A percentile compares a stretch with the other conserved stretches of the same genome.
phyloP scores from a whole-genome alignment of 176 grass and related monocot species.

The Musa beccarii region DNA sequence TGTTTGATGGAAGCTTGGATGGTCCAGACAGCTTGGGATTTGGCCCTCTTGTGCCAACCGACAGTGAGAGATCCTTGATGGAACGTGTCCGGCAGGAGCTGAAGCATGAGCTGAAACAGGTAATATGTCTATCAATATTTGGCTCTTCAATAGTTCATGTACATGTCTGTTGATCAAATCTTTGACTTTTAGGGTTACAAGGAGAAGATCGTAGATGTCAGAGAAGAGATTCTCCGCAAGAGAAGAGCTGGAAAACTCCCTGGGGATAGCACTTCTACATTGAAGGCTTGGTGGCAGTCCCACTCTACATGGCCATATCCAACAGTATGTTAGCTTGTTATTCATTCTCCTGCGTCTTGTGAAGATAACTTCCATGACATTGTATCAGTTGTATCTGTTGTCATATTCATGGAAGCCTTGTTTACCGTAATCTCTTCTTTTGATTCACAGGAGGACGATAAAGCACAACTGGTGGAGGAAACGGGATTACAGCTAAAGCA shows the following conservation, averaged over 20 bases:
- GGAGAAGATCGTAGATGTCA: conserved; percentile 72
- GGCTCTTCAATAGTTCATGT: neutral
- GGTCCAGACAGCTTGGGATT: conserved; percentile 80
- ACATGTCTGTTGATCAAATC: conserved; percentile 9
- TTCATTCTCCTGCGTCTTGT: neutral
- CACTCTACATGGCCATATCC: conserved; percentile 94
- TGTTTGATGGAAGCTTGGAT: conserved; percentile 60
- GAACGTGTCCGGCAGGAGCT: conserved; percentile 73
- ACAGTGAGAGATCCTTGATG: conserved; percentile 85
- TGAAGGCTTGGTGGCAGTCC: conserved; percentile 95
- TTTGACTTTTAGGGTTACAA: conserved; percentile 53
- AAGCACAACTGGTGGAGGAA: conserved; percentile 76
- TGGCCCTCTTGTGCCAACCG: conserved; percentile 71
- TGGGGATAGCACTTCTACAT: conserved; percentile 64
- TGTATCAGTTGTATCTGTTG: neutral
- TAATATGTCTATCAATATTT: conserved; percentile 8
- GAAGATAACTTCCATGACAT: too few relatives aligned
- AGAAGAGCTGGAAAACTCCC: conserved; percentile 89
- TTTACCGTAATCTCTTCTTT: neutral
- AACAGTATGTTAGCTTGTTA: conserved; percentile 35
- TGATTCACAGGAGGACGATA: conserved; percentile 73
- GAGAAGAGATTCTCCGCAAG: conserved; percentile 92
- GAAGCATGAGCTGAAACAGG: conserved; percentile 89
- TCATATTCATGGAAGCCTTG: neutral
- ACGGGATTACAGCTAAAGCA: conserved; percentile 93